phyloP scores from a whole-genome alignment of 129 eudicot genomes.

The Tagetes erecta region DNA sequence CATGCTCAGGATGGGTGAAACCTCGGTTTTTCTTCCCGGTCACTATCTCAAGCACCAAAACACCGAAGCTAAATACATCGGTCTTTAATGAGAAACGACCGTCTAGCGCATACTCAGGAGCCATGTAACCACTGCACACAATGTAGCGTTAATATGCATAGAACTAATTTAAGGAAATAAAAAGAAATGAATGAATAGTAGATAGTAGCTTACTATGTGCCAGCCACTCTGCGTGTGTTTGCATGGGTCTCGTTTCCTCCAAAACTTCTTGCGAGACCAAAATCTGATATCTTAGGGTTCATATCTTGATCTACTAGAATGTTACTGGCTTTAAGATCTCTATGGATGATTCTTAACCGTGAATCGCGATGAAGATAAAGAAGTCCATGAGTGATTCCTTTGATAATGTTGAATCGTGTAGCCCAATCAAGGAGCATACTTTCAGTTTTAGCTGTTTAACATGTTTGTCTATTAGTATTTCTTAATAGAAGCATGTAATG shows the following conservation, averaged over 20 bases:
- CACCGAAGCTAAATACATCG: slow-evolving; percentile 19
- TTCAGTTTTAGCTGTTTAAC: neutral
- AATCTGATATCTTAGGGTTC: slow-evolving; percentile 46
- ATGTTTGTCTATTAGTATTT: neutral
- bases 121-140: slow-evolving; percentile 8
- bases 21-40: slow-evolving; percentile 2
- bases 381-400: slow-evolving; percentile 14
- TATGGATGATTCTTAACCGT: too few relatives aligned
- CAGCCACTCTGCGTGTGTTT: slow-evolving; percentile 38
- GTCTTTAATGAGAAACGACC: slow-evolving; percentile 1
- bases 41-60: slow-evolving; percentile 11
- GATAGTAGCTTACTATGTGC: slow-evolving; percentile 14
- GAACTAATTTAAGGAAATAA: neutral
- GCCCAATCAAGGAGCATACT: slow-evolving; percentile 12
- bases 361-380: slow-evolving; percentile 11
- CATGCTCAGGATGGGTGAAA: neutral
- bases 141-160: too few relatives aligned
- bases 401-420: slow-evolving; percentile 3
- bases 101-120: slow-evolving; percentile 3
- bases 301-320: slow-evolving; percentile 17
- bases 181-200: neutral
- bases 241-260: slow-evolving; percentile 35
- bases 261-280: slow-evolving; percentile 42
- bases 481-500: too few relatives aligned
- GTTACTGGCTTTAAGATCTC: too few relatives aligned